phyloP scores from a whole-genome alignment of 352 stramenopile genomes.

The Phytophthora fragariae region DNA sequence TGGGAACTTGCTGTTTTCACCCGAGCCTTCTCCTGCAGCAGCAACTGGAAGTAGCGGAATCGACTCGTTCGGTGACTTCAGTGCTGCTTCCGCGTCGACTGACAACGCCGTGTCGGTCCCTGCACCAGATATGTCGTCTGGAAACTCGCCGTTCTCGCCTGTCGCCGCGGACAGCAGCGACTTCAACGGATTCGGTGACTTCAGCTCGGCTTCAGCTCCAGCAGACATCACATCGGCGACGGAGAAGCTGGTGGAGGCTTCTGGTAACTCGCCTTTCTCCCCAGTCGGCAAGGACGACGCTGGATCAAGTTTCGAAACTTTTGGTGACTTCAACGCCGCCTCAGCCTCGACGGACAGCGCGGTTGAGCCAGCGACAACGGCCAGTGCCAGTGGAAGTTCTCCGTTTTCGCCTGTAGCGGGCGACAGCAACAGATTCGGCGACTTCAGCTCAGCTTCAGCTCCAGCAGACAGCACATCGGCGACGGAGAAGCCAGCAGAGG shows the following conservation, averaged over 20 bases:
- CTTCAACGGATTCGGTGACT: slow-evolving; percentile 39
- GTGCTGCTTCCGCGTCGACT: slow-evolving; percentile 10
- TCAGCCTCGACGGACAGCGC: slow-evolving; percentile 6
- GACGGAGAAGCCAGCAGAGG: slow-evolving; percentile 5
- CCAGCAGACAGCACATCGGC: slow-evolving; percentile 4
- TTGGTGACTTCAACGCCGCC: slow-evolving; percentile 29
- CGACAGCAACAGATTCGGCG: slow-evolving; percentile 20
- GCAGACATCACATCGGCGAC: slow-evolving; percentile 1
- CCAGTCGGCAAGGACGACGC: slow-evolving; percentile 12
- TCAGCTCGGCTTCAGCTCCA: slow-evolving; percentile 30
- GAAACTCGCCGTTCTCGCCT: slow-evolving; percentile 36
- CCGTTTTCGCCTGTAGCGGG: slow-evolving; percentile 24
- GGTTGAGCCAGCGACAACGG: slow-evolving; percentile 2
- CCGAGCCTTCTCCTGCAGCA: slow-evolving; percentile 22
- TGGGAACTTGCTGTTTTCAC: slow-evolving; percentile 27
- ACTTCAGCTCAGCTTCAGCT: slow-evolving; percentile 23
- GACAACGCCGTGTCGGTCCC: slow-evolving; percentile 3
- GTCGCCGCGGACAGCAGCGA: slow-evolving; percentile 20
- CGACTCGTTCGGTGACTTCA: slow-evolving; percentile 29
- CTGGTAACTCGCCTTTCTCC: slow-evolving; percentile 21
- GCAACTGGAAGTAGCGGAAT: slow-evolving; percentile 17
- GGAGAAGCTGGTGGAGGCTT: slow-evolving; percentile 10
- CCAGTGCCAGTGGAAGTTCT: slow-evolving; percentile 18
- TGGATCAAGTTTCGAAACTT: slow-evolving; percentile 17
- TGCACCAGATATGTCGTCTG: slow-evolving; percentile 13